Evolutionary conservation across 2,329 filamentous ascomycete species (phyloP).

Genomic region (Daldinia eschscholtzii): DNA sequence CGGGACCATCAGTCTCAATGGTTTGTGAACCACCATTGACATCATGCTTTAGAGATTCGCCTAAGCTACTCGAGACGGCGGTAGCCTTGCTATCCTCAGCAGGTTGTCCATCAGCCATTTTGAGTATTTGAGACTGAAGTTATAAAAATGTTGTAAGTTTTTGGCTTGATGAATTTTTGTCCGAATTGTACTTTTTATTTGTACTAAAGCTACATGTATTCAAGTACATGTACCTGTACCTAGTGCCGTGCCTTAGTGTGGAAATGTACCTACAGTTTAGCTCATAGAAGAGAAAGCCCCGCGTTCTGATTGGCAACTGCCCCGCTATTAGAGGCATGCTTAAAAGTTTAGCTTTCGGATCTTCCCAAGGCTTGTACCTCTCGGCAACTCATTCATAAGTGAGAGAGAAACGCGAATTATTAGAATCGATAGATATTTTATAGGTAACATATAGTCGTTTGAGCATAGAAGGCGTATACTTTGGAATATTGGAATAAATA

Average conservation of each 20-base stretch:
- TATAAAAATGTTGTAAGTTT: constrained; percentile 20
- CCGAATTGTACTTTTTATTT: constrained; percentile 9
- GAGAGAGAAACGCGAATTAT: background rate
- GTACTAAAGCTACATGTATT: constrained; percentile 5
- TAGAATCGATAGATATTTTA: background rate
- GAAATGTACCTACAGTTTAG: background rate
- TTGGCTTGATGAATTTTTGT: constrained; percentile 23
- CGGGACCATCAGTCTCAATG: constrained; percentile 57
- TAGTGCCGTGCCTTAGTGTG: background rate
- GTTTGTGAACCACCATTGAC: constrained; percentile 33
- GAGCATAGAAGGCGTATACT: too few relatives aligned
- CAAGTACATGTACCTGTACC: background rate
- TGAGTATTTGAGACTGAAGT: background rate
- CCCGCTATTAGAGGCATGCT: constrained; percentile 11
- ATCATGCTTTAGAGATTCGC: constrained; percentile 28
- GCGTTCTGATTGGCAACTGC: constrained; percentile 24
- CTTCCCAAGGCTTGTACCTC: background rate
- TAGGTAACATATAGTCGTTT: background rate
- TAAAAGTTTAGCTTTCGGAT: constrained; percentile 1
- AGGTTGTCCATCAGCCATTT: constrained; percentile 19
- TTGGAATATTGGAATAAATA: too few relatives aligned
- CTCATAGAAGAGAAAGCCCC: constrained; percentile 16
- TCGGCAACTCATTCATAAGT: background rate
- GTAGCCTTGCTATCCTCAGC: constrained; percentile 10
- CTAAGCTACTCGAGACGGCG: background rate